A percentile compares a stretch with the other conserved stretches of the same genome.
Conservation (phyloP, 495 filamentous ascomycete genomes). For the Bryoglossum gracile region DNA sequence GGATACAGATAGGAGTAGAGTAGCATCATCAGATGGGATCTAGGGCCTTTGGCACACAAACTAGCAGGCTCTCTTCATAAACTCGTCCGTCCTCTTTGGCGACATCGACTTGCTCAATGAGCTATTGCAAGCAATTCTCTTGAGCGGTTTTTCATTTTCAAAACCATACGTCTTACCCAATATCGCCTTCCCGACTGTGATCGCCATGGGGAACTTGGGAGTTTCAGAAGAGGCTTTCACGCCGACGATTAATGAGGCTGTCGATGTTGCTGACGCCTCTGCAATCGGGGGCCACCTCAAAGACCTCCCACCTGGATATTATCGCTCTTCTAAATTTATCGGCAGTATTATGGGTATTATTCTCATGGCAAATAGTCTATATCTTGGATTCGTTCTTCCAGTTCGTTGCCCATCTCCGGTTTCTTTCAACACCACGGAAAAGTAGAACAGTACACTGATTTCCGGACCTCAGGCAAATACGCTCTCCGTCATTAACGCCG, state of each 20-base stretch:
- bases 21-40: no score
- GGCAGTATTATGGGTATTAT: conserved; percentile 6
- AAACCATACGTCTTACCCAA: conserved; percentile 1
- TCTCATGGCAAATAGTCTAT: conserved; percentile 10
- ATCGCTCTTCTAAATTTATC: conserved; percentile 2
- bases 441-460: not conserved
- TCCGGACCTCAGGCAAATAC: not conserved
- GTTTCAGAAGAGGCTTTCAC: not conserved
- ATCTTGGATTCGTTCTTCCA: conserved; percentile 5
- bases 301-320: conserved; percentile 12
- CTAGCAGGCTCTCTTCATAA: no score
- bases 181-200: not conserved
- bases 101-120: not conserved
- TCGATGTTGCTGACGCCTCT: conserved; percentile 1
- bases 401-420: conserved; percentile 1
- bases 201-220: not conserved
- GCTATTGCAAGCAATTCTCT: conserved; percentile 1
- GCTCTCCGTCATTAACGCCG: conserved; percentile 1
- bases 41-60: no score
- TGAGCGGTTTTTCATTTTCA: conserved; percentile 1
- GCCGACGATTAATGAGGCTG: not conserved
- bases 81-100: not conserved
- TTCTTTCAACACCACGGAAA: not conserved
- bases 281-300: conserved; percentile 4
- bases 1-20: no score